phyloP scores from a whole-genome alignment of 2,329 filamentous ascomycete species.

The Fusarium vanettenii region DNA sequence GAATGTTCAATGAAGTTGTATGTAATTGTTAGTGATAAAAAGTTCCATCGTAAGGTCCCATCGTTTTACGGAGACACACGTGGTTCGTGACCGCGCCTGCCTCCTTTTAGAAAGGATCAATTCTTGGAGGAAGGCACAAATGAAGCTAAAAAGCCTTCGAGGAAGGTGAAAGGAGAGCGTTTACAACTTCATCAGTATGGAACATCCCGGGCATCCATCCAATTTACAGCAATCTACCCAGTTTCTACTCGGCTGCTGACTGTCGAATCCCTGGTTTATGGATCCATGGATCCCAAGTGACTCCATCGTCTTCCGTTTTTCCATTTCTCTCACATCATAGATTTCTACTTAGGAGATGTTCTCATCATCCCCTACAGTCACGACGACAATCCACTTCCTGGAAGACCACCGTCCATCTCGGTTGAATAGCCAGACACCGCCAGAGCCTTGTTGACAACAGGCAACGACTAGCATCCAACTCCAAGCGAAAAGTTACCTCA shows the following conservation, averaged over 20 bases:
- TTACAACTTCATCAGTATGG: background rate
- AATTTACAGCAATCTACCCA: background rate
- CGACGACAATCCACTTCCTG: background rate
- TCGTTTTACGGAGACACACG: background rate
- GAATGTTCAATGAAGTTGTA: background rate
- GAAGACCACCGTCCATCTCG: background rate
- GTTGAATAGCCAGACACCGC: background rate
- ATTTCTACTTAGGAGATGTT: background rate
- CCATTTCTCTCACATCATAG: background rate
- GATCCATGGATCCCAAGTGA: background rate
- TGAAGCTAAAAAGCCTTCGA: background rate
- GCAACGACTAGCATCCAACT: background rate
- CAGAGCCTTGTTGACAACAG: background rate
- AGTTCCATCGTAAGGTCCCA: background rate
- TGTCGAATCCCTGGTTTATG: background rate
- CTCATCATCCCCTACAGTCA: background rate
- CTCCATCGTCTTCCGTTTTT: background rate
- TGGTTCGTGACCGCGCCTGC: background rate
- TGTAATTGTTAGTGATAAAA: background rate
- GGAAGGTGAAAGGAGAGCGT: constrained; percentile 3
- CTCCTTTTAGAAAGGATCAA: background rate
- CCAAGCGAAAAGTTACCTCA: background rate
- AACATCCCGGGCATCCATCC: background rate
- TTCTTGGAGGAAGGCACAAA: background rate
- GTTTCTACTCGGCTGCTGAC: background rate